Evolutionary conservation across 2,329 filamentous ascomycete species (phyloP).

Genomic region (Sarocladium kiliense): DNA sequence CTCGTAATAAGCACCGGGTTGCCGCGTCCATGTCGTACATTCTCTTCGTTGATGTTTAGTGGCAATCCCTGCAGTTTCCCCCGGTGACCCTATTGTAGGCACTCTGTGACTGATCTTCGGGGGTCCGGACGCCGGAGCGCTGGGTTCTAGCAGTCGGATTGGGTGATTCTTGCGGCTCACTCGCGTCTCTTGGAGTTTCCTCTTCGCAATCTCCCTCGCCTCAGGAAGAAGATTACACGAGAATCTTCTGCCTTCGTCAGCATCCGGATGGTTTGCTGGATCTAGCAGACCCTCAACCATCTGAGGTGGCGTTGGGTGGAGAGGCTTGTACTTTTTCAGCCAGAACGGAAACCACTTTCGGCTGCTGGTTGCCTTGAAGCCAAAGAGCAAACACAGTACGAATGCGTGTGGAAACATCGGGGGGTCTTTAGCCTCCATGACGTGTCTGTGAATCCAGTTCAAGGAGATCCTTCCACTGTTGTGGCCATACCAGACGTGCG

Average conservation of each 20-base stretch:
- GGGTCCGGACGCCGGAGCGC: too few species aligned
- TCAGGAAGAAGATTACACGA: too few species aligned
- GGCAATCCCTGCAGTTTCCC: too few species aligned
- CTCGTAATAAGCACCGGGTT: too few species aligned
- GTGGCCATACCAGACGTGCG: background rate
- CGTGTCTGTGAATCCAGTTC: background rate
- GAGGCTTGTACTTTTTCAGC: background rate
- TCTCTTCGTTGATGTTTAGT: too few species aligned
- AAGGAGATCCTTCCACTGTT: background rate
- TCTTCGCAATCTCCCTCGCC: too few species aligned
- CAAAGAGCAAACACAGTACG: background rate
- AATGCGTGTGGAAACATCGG: background rate
- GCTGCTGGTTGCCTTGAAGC: background rate
- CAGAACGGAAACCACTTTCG: background rate
- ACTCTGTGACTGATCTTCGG: too few species aligned
- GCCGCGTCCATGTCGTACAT: too few species aligned
- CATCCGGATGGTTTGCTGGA: background rate
- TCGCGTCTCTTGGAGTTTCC: too few species aligned
- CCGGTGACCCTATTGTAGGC: too few species aligned
- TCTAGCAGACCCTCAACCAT: background rate
- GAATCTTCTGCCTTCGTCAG: background rate
- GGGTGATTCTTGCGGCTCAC: too few species aligned
- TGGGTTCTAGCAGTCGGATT: too few species aligned
- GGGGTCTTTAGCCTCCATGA: background rate
- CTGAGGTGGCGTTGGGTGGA: background rate